Conservation (phyloP, 192 early-diverging fungal genomes). For the Rhizoclosmatium globosum region DNA sequence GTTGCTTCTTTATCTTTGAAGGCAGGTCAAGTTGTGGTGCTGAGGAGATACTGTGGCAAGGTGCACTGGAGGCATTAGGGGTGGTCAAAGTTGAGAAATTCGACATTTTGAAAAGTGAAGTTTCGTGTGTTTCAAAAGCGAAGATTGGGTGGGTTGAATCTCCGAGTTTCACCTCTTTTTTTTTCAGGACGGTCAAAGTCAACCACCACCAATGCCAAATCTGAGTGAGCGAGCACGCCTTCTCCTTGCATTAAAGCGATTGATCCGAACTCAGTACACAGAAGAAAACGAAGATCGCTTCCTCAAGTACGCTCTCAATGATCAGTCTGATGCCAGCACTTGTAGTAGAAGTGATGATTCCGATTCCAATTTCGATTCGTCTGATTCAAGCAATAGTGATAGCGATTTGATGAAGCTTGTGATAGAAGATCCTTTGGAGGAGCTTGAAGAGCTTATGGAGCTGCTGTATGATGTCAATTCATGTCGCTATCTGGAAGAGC, state of each 20-base stretch:
- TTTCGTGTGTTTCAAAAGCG: not conserved
- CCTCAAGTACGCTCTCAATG: too few relatives aligned
- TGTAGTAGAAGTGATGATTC: not conserved
- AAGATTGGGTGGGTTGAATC: not conserved
- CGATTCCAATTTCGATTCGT: not conserved
- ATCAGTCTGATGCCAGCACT: too few relatives aligned
- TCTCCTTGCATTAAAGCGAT: too few relatives aligned
- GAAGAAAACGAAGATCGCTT: too few relatives aligned
- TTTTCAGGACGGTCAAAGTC: conserved; percentile 2
- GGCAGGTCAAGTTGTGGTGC: too few relatives aligned
- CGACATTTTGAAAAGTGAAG: not conserved
- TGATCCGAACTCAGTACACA: too few relatives aligned
- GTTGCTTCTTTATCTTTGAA: too few relatives aligned
- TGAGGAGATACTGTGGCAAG: too few relatives aligned
- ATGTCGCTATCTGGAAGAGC: not conserved
- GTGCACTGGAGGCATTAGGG: too few relatives aligned
- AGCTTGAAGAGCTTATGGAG: not conserved
- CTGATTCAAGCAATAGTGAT: not conserved
- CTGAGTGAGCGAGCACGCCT: too few relatives aligned
- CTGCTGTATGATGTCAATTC: not conserved
- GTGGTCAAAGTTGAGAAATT: conserved; percentile 2
- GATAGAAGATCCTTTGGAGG: not conserved
- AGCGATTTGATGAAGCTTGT: not conserved
- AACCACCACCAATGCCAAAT: not conserved
- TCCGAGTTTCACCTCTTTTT: too few relatives aligned